Conservation (phyloP, 2,329 filamentous ascomycete species). For the Claviceps sorghi region DNA sequence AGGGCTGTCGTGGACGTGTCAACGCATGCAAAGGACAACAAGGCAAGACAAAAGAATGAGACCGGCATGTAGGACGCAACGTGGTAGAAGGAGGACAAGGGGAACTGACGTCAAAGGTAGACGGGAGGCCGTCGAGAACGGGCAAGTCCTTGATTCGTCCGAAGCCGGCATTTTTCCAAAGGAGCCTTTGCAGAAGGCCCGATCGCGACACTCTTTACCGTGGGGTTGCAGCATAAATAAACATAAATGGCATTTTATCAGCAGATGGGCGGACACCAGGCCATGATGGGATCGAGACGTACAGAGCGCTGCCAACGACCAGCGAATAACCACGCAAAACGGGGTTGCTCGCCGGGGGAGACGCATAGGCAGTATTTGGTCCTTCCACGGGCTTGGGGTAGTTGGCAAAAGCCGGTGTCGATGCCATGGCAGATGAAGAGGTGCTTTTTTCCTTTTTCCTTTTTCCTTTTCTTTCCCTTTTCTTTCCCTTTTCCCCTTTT, state of each 20-base stretch:
- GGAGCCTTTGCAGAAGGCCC: conserved; percentile 43
- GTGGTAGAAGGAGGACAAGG: background rate
- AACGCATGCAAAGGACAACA: background rate
- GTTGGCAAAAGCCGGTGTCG: conserved; percentile 21
- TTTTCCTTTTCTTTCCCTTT: no score
- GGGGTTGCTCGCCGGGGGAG: conserved; percentile 46
- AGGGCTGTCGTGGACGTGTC: conserved; percentile 26
- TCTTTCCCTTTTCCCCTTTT: background rate
- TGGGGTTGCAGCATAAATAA: background rate
- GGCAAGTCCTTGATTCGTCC: conserved; percentile 30
- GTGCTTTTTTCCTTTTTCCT: background rate
- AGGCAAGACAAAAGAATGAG: no score
- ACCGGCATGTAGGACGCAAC: no score
- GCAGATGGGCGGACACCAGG: background rate
- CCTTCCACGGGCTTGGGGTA: conserved; percentile 25
- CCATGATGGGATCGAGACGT: background rate
- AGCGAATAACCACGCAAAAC: conserved; percentile 52
- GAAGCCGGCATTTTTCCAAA: conserved; percentile 57
- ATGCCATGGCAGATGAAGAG: conserved; percentile 1
- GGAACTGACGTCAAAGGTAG: conserved; percentile 30
- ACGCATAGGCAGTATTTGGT: conserved; percentile 22
- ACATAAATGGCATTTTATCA: background rate
- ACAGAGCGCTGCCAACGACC: conserved; percentile 11
- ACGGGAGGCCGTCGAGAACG: conserved; percentile 28
- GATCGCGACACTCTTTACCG: conserved; percentile 41